These are phyloP conservation scores for Salisapilia sapeloensis DNA, from an alignment of 352 stramenopile genomes.

Conservation along the genomic window DNA sequence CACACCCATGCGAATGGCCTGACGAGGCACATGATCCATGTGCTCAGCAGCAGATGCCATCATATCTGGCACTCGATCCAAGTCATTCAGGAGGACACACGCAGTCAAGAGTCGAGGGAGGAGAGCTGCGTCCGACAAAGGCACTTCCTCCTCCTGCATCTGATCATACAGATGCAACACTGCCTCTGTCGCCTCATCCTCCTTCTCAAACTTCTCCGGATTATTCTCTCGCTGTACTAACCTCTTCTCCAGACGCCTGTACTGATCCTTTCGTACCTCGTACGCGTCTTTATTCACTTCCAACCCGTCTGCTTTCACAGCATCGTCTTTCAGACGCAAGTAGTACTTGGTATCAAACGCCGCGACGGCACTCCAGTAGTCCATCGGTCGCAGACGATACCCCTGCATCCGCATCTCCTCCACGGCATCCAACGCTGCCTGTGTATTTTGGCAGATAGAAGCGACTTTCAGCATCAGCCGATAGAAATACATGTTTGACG, in stretches of 20 bases:
- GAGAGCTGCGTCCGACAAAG: slow-evolving; percentile 9
- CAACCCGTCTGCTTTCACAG: background rate
- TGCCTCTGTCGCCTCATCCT: slow-evolving; percentile 10
- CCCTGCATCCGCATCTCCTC: slow-evolving; percentile 56
- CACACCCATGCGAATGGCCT: slow-evolving; percentile 28
- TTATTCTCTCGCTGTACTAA: slow-evolving; percentile 17
- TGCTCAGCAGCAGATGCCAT: slow-evolving; percentile 15
- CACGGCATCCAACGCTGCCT: slow-evolving; percentile 16
- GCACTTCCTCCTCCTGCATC: slow-evolving; percentile 31
- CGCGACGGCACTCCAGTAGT: slow-evolving; percentile 32
- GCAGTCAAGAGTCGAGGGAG: slow-evolving; percentile 37
- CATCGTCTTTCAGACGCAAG: slow-evolving; percentile 2
- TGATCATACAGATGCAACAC: slow-evolving; percentile 39
- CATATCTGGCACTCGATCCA: slow-evolving; percentile 18
- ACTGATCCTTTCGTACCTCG: slow-evolving; percentile 1
- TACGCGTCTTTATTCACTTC: slow-evolving; percentile 1
- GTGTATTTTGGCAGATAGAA: slow-evolving; percentile 9
- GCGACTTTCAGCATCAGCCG: slow-evolving; percentile 28
- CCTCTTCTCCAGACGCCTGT: slow-evolving; percentile 1
- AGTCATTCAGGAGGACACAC: slow-evolving; percentile 29
- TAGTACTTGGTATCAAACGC: slow-evolving; percentile 32
- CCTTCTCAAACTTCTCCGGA: slow-evolving; percentile 20
- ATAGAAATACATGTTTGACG: slow-evolving; percentile 47
- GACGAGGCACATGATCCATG: slow-evolving; percentile 1
- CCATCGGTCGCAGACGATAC: slow-evolving; percentile 27